phyloP scores from a whole-genome alignment of 345 rosid genomes.

The Lepidium aucheri region DNA sequence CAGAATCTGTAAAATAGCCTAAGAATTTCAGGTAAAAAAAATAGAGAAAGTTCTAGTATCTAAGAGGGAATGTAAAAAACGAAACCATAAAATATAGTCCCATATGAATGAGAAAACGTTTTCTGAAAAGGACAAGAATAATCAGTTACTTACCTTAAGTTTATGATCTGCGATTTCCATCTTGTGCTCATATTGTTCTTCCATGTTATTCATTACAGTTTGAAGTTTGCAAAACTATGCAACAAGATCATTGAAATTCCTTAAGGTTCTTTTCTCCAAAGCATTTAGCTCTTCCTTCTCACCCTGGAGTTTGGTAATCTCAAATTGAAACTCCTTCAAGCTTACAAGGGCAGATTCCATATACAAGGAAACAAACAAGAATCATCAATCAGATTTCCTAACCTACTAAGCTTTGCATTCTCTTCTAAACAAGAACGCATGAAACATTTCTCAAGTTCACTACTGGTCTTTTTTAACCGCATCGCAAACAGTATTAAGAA shows the following conservation, averaged over 20 bases:
- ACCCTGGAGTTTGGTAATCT: slow-evolving; percentile 46
- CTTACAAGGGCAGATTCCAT: slow-evolving; percentile 54
- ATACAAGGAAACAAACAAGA: slow-evolving; percentile 11
- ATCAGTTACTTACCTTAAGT: slow-evolving; percentile 28
- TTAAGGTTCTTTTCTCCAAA: slow-evolving; percentile 46
- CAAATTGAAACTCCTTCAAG: slow-evolving; percentile 60
- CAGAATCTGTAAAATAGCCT: slow-evolving; percentile 41
- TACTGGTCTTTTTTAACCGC: slow-evolving; percentile 51
- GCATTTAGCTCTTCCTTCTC: slow-evolving; percentile 57
- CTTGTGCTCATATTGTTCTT: slow-evolving; percentile 42
- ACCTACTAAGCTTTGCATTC: slow-evolving; percentile 70
- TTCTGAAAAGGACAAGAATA: neutral
- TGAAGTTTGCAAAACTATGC: slow-evolving; percentile 44
- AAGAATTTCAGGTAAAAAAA: slow-evolving; percentile 1
- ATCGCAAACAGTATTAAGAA: slow-evolving; percentile 3
- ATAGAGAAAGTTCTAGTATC: neutral
- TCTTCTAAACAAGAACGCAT: slow-evolving; percentile 71
- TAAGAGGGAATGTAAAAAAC: neutral
- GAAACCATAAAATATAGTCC: neutral
- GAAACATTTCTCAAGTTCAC: slow-evolving; percentile 68
- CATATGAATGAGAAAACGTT: neutral
- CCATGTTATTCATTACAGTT: slow-evolving; percentile 38
- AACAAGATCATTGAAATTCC: slow-evolving; percentile 38
- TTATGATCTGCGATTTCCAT: slow-evolving; percentile 38
- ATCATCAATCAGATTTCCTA: slow-evolving; percentile 25